phyloP scores from a whole-genome alignment of 2,329 filamentous ascomycete species.

The Paracoccidioides lutzii region DNA sequence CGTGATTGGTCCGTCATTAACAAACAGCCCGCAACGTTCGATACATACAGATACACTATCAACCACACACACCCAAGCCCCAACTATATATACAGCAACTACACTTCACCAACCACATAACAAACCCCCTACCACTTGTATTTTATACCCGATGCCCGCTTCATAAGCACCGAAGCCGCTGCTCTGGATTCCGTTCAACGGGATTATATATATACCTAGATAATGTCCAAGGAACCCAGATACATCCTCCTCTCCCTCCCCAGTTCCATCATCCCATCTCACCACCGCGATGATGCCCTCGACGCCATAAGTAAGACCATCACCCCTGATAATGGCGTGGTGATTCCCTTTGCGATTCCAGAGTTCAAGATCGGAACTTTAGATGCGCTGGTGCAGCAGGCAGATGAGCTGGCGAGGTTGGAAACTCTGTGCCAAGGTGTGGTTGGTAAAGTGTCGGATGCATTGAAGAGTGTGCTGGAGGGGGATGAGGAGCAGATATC shows the following conservation, averaged over 20 bases:
- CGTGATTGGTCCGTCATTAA: no score
- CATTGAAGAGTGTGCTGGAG: slow-evolving; percentile 67
- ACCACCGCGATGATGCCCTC: slow-evolving; percentile 69
- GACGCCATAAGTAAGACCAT: slow-evolving; percentile 61
- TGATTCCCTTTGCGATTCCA: slow-evolving; percentile 68
- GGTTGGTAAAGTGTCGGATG: slow-evolving; percentile 78
- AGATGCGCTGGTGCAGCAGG: slow-evolving; percentile 88
- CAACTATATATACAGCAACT: neutral
- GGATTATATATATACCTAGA: slow-evolving; percentile 4
- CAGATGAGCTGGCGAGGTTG: slow-evolving; percentile 85
- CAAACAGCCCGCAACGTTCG: no score
- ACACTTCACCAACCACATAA: neutral
- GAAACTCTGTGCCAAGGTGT: slow-evolving; percentile 67
- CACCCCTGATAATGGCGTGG: slow-evolving; percentile 59
- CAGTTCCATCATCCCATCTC: slow-evolving; percentile 68
- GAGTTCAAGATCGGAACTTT: slow-evolving; percentile 97
- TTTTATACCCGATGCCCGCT: neutral
- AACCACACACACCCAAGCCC: no score
- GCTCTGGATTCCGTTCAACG: neutral
- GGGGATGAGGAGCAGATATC: slow-evolving; percentile 71
- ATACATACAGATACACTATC: no score
- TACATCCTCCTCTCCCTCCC: slow-evolving; percentile 88
- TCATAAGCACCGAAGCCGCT: neutral
- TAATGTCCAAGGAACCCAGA: slow-evolving; percentile 39
- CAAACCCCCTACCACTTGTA: neutral